These are phyloP conservation scores for Lipomyces kockii DNA, from an alignment of 805 yeast species.

Conservation along the genomic window DNA sequence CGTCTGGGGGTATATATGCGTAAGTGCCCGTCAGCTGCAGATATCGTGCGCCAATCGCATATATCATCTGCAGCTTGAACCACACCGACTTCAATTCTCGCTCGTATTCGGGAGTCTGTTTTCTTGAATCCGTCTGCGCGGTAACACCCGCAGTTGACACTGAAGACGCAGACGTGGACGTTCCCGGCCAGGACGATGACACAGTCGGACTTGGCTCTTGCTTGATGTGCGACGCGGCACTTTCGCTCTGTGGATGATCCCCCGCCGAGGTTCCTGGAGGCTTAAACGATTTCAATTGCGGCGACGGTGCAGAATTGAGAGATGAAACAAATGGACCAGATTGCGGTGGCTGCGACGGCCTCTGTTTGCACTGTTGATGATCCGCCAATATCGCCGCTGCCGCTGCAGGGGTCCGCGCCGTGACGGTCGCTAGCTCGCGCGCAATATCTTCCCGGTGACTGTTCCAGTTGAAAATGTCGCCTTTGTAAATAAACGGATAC, in stretches of 20 bases:
- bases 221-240: background rate
- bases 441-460: conserved; percentile 24
- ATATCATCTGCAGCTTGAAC: conserved; percentile 35
- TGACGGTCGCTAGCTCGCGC: conserved; percentile 15
- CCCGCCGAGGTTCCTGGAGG: background rate
- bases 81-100: conserved; percentile 16
- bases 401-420: conserved; percentile 11
- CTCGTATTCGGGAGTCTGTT: conserved; percentile 4
- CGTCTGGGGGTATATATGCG: conserved; percentile 30
- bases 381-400: background rate
- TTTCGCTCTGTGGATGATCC: background rate
- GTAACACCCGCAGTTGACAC: background rate
- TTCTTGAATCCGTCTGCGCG: background rate
- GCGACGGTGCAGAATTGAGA: conserved; percentile 3
- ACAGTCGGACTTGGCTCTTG: background rate
- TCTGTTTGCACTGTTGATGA: background rate
- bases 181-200: background rate
- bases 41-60: conserved; percentile 35
- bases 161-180: background rate
- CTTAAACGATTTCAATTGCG: background rate
- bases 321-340: background rate
- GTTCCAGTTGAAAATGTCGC: conserved; percentile 24
- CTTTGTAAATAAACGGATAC: conserved; percentile 28
- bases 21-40: conserved; percentile 30
- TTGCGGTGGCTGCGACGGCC: conserved; percentile 1